These are phyloP conservation scores for Dendrocalamus latiflorus DNA, from an alignment of 202 grass and related monocot genomes.

Conservation along the genomic window DNA sequence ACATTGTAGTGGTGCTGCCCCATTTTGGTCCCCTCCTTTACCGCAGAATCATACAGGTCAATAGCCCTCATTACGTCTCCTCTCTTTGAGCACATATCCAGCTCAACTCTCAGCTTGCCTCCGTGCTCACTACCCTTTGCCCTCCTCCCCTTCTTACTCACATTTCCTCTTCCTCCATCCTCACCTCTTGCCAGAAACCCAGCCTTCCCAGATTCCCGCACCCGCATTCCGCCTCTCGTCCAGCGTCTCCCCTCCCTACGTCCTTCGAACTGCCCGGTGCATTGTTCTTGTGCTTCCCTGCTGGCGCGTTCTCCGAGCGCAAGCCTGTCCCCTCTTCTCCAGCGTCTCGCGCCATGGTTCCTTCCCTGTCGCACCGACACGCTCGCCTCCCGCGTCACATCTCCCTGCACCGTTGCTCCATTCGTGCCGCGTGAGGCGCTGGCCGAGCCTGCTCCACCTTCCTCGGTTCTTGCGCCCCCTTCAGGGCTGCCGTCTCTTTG, in stretches of 20 bases:
- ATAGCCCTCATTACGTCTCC: slow-evolving; percentile 60
- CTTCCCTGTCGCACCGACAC: not conserved
- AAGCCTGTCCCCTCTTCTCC: slow-evolving; percentile 18
- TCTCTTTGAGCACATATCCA: slow-evolving; percentile 66
- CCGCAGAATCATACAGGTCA: slow-evolving; percentile 41
- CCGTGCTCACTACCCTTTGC: slow-evolving; percentile 4
- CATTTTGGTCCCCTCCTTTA: slow-evolving; percentile 35
- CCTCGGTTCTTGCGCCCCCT: not conserved
- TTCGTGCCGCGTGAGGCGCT: not conserved
- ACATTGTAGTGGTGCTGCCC: slow-evolving; percentile 69
- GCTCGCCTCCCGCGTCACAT: not conserved
- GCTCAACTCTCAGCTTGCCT: slow-evolving; percentile 35
- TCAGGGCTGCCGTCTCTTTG: not conserved
- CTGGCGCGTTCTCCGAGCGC: not conserved
- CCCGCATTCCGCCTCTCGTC: slow-evolving; percentile 6
- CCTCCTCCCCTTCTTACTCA: slow-evolving; percentile 14
- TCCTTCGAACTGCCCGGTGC: not conserved
- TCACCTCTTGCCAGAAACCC: not conserved
- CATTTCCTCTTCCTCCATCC: not conserved
- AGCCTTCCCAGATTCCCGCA: not conserved
- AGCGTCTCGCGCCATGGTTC: not conserved
- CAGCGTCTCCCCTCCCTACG: not conserved
- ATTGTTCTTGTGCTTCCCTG: not conserved
- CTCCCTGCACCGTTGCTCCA: not conserved
- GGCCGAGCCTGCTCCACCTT: not conserved